Conservation (phyloP, 2,329 filamentous ascomycete species). For the Aaosphaeria pasadenensis region DNA sequence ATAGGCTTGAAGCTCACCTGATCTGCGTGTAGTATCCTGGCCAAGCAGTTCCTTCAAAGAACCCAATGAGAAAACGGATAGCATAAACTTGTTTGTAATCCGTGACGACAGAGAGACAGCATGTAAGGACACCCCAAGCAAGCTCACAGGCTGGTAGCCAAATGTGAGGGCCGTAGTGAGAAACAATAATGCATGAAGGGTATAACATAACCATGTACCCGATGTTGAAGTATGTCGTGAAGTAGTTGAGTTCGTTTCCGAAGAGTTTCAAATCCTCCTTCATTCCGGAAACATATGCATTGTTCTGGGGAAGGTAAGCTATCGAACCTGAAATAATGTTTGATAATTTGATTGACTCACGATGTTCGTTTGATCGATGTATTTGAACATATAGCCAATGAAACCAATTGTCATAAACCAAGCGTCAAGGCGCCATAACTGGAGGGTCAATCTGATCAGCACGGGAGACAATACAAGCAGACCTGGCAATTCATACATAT, state of each 20-base stretch:
- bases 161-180: constrained; percentile 5
- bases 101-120: constrained; percentile 19
- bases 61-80: constrained; percentile 20
- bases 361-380: constrained; percentile 13
- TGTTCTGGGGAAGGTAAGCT: constrained; percentile 6
- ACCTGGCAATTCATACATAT: no score
- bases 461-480: no score
- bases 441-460: no score
- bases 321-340: not conserved
- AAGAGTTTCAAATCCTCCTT: constrained; percentile 16
- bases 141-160: constrained; percentile 22
- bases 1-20: not conserved
- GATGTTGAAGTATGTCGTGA: constrained; percentile 12
- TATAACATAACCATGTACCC: constrained; percentile 8
- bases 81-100: constrained; percentile 21
- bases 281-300: constrained; percentile 19
- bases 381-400: constrained; percentile 12
- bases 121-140: constrained; percentile 24
- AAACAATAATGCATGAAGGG: constrained; percentile 5
- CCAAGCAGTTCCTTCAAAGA: constrained; percentile 8
- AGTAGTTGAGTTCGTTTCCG: constrained; percentile 16
- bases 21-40: constrained; percentile 4
- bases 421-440: constrained; percentile 7
- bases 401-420: constrained; percentile 10
- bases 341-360: not conserved